Conservation (phyloP, 192 early-diverging fungal genomes). For the Coemansia erecta region DNA sequence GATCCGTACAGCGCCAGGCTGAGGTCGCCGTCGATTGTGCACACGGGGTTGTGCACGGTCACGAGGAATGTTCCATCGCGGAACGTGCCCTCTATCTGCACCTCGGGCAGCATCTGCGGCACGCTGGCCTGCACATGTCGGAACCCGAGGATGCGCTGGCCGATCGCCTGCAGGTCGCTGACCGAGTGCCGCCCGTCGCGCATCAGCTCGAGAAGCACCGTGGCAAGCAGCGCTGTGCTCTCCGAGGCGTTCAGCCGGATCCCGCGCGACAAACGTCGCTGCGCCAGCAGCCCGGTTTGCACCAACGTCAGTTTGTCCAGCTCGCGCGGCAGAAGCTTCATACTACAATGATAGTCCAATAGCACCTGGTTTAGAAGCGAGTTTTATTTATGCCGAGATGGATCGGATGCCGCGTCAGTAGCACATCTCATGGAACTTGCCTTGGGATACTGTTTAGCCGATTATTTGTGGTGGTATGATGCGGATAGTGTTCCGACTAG, state of each 20-base stretch:
- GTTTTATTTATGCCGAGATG: not conserved
- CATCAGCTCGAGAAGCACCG: conserved; percentile 83
- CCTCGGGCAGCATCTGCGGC: conserved; percentile 67
- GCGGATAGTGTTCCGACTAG: too few relatives aligned
- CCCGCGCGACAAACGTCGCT: conserved; percentile 86
- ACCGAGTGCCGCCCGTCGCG: conserved; percentile 87
- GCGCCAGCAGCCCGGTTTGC: conserved; percentile 86
- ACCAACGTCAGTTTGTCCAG: conserved; percentile 89
- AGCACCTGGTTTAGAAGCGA: not conserved
- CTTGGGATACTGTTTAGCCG: too few relatives aligned
- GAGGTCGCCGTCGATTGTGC: conserved; percentile 77
- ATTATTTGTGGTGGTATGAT: too few relatives aligned
- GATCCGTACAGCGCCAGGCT: conserved; percentile 84
- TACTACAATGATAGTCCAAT: not conserved
- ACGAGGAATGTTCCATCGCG: conserved; percentile 92
- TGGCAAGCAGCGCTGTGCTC: conserved; percentile 83
- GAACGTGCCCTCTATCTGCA: conserved; percentile 92
- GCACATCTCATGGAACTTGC: too few relatives aligned
- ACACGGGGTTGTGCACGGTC: conserved; percentile 90
- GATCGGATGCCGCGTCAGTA: too few relatives aligned
- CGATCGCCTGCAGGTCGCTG: conserved; percentile 82
- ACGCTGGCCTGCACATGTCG: conserved; percentile 79
- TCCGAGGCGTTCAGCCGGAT: conserved; percentile 85
- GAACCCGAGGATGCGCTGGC: conserved; percentile 82
- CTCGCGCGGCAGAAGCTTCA: conserved; percentile 87